A percentile compares a stretch with the other conserved stretches of the same genome.
These are phyloP conservation scores for Beverwykella pulmonaria DNA, from an alignment of 495 filamentous ascomycete species.

Conservation along the genomic window DNA sequence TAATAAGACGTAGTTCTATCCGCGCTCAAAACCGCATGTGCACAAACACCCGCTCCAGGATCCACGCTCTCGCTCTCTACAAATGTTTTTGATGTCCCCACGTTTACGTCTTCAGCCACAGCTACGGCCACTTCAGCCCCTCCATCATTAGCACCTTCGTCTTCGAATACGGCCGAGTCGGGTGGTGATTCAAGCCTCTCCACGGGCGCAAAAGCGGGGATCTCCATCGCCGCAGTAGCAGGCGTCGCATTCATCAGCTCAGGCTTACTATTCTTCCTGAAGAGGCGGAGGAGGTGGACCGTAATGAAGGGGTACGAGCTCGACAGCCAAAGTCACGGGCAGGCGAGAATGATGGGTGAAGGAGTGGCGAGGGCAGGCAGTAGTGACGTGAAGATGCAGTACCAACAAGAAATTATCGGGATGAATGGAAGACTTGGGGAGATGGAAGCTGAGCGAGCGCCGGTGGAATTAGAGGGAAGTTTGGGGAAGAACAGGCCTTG, in stretches of 20 bases:
- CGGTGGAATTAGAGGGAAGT: neutral
- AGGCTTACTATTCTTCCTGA: neutral
- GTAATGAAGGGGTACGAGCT: neutral
- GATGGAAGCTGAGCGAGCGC: neutral
- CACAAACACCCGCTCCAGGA: neutral
- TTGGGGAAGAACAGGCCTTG: neutral
- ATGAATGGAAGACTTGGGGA: neutral
- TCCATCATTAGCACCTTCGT: neutral
- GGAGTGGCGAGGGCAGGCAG: too few relatives aligned
- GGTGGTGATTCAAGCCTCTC: too few relatives aligned
- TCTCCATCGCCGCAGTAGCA: neutral
- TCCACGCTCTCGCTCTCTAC: neutral
- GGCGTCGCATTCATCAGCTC: neutral
- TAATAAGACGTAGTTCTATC: conserved; percentile 1
- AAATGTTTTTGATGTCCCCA: neutral
- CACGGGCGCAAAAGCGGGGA: neutral
- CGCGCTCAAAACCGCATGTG: conserved; percentile 5
- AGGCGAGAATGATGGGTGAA: neutral
- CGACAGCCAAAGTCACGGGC: neutral
- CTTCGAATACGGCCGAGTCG: too few relatives aligned
- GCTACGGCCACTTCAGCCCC: neutral
- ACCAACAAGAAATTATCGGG: neutral
- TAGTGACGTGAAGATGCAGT: neutral
- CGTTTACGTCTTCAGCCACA: neutral
- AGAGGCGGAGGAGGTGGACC: neutral